Base-by-base conservation (phyloP, 768 basidiomycete species). In the Termitomyces titanicus region DNA sequence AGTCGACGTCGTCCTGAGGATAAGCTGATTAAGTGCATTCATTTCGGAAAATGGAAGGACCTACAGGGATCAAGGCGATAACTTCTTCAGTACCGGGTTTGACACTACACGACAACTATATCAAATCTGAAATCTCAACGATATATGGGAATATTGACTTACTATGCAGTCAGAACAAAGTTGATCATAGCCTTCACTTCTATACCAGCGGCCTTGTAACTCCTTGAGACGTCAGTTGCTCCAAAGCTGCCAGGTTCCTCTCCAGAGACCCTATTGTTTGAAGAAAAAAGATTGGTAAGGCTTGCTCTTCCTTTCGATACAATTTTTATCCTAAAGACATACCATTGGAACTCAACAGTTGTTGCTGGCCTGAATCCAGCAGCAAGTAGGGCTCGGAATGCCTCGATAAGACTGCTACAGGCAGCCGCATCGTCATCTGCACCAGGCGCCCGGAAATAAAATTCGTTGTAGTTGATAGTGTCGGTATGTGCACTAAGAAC, bases 241-340 rank as follows among this genome's bases (percentile, higher is more conserved):
- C 80, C 81, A 47, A 72, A 61, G 12, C 82, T 72, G 10, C 83
- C 83, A 34, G 72, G 74, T 61, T 82, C 81, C 24, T 79, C 76
- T 35, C 70, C 77, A 20, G 76, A 71, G 56, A 56, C 61, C 56
- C 58, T 61, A 27, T 20, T 18, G n/a, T n/a, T n/a, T n/a, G n/a
- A n/a, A n/a, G n/a, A n/a, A n/a, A n/a, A n/a, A n/a, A n/a, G n/a
- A n/a, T n/a, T n/a, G n/a, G n/a, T n/a, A n/a, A n/a, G n/a, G n/a
- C n/a, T n/a, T n/a, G n/a, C n/a, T n/a, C n/a, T n/a, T n/a, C n/a
- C n/a, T n/a, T n/a, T n/a, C n/a, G n/a, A n/a, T n/a, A n/a, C n/a
- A n/a, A n/a, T n/a, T n/a, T n/a, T n/a, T n/a, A n/a, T n/a, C n/a
- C n/a, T n/a, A n/a, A 5, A 34, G n/a, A 53, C 56, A 0, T 72